phyloP scores from a whole-genome alignment of 805 yeast species.

The Metschnikowia henanensis region DNA sequence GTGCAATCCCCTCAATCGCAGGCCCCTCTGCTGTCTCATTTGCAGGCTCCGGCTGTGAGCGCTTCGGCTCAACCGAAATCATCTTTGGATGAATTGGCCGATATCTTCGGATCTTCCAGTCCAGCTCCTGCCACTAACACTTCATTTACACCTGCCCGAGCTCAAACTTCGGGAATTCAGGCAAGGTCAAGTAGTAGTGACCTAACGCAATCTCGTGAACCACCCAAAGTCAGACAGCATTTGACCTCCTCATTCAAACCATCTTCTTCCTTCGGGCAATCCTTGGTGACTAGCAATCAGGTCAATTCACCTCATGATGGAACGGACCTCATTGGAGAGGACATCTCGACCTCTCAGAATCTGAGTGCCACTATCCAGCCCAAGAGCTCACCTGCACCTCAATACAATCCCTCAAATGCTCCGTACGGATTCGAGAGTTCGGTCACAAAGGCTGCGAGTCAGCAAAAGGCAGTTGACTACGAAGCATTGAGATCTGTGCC shows the following conservation, averaged over 20 bases:
- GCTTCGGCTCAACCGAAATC: slow-evolving; percentile 39
- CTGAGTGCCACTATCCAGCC: neutral
- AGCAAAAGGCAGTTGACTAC: slow-evolving; percentile 37
- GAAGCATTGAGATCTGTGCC: slow-evolving; percentile 52
- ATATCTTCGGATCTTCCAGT: slow-evolving; percentile 36
- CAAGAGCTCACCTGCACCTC: neutral
- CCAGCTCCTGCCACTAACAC: slow-evolving; percentile 13
- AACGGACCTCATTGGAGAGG: slow-evolving; percentile 34
- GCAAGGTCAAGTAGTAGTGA: slow-evolving; percentile 36
- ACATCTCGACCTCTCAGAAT: slow-evolving; percentile 18
- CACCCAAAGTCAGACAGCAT: slow-evolving; percentile 34
- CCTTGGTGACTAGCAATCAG: slow-evolving; percentile 41
- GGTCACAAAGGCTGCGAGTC: neutral
- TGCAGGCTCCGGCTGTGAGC: slow-evolving; percentile 8
- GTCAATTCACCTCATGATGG: slow-evolving; percentile 13
- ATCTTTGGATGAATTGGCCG: slow-evolving; percentile 66
- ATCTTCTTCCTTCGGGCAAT: slow-evolving; percentile 83
- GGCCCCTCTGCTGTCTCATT: neutral
- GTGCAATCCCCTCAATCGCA: slow-evolving; percentile 15
- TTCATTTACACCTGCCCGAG: slow-evolving; percentile 10
- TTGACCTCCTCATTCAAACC: slow-evolving; percentile 64
- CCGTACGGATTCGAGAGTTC: neutral
- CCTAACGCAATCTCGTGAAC: slow-evolving; percentile 24
- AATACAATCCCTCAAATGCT: neutral
- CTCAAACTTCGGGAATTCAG: slow-evolving; percentile 20